Evolutionary conservation across 2,329 filamentous ascomycete genomes (phyloP).

Genomic region (Ophiostoma angusticollis): DNA sequence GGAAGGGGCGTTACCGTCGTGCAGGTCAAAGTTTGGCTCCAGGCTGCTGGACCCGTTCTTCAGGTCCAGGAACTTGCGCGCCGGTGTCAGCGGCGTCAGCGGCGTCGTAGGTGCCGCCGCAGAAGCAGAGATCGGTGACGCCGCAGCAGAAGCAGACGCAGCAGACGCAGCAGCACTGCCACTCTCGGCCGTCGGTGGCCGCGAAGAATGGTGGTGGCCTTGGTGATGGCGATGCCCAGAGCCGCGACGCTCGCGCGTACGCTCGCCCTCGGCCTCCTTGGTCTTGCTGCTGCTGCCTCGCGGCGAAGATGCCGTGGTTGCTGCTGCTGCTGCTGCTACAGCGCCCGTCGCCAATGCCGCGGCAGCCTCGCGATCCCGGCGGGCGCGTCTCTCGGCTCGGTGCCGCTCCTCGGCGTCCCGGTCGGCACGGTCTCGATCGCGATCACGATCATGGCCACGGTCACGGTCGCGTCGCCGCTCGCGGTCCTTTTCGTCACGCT

Average conservation of each 20-base stretch:
- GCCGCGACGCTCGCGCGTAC: slow-evolving; percentile 14
- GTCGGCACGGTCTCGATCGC: slow-evolving; percentile 4
- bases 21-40: slow-evolving; percentile 21
- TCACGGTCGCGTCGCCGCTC: background rate
- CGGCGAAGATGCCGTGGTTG: slow-evolving; percentile 4
- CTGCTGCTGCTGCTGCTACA: slow-evolving; percentile 17
- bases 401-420: slow-evolving; percentile 29
- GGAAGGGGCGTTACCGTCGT: slow-evolving; percentile 20
- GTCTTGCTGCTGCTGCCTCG: slow-evolving; percentile 15
- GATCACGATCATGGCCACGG: too few relatives aligned
- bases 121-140: slow-evolving; percentile 4
- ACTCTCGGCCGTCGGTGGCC: slow-evolving; percentile 11
- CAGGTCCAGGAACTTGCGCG: slow-evolving; percentile 20
- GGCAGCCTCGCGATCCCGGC: slow-evolving; percentile 19
- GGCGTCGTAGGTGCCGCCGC: slow-evolving; percentile 1
- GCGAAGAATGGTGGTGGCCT: slow-evolving; percentile 8
- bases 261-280: slow-evolving; percentile 14
- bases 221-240: slow-evolving; percentile 16
- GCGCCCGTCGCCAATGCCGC: slow-evolving; percentile 14
- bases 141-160: background rate
- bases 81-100: slow-evolving; percentile 7
- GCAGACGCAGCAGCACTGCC: background rate
- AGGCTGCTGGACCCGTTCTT: slow-evolving; percentile 18
- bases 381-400: slow-evolving; percentile 32
- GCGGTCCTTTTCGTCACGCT: slow-evolving; percentile 4